Percentiles rank a stretch among this genome's conserved stretches.
Evolutionary conservation across 192 early-diverging fungal species (phyloP).

Genomic region (Haplosporangium gracile): DNA sequence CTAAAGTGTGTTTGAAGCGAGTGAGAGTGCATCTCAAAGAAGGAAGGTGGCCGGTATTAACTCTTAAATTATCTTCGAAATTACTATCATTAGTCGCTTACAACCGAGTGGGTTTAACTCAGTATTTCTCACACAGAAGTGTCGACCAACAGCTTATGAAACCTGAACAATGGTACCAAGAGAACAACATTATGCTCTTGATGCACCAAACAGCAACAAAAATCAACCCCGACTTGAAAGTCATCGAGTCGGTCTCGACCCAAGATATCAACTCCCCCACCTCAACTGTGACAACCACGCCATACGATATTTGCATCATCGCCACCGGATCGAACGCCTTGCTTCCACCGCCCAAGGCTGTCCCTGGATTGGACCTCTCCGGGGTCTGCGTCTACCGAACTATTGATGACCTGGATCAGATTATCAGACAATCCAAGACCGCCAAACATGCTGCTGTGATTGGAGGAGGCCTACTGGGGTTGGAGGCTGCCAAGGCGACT

Average conservation of each 20-base stretch:
- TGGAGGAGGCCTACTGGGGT: conserved; percentile 76
- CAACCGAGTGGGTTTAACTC: conserved; percentile 75
- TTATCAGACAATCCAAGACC: conserved; percentile 59
- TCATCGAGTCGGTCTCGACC: conserved; percentile 36
- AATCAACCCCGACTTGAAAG: conserved; percentile 58
- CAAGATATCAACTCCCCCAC: conserved; percentile 18
- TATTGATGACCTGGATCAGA: conserved; percentile 68
- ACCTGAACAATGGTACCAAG: conserved; percentile 64
- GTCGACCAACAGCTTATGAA: conserved; percentile 60
- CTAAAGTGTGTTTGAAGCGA: neutral
- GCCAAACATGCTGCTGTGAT: conserved; percentile 67
- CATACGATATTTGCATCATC: conserved; percentile 69
- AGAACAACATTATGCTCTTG: conserved; percentile 60
- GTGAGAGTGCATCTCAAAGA: neutral
- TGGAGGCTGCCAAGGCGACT: conserved; percentile 77
- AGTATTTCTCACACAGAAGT: conserved; percentile 70
- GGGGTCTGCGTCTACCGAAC: conserved; percentile 79
- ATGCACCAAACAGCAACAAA: conserved; percentile 55
- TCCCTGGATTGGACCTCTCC: conserved; percentile 53
- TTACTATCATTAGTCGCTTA: conserved; percentile 61
- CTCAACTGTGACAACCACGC: conserved; percentile 19
- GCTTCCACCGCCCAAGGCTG: conserved; percentile 60
- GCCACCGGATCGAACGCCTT: conserved; percentile 72
- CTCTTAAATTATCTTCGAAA: neutral
- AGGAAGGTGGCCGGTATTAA: neutral